A percentile compares a stretch with the other conserved stretches of the same genome.
Evolutionary conservation across 1,139 yeast species (phyloP).

Genomic region (Hyphopichia wangnamkhiaoensis): DNA sequence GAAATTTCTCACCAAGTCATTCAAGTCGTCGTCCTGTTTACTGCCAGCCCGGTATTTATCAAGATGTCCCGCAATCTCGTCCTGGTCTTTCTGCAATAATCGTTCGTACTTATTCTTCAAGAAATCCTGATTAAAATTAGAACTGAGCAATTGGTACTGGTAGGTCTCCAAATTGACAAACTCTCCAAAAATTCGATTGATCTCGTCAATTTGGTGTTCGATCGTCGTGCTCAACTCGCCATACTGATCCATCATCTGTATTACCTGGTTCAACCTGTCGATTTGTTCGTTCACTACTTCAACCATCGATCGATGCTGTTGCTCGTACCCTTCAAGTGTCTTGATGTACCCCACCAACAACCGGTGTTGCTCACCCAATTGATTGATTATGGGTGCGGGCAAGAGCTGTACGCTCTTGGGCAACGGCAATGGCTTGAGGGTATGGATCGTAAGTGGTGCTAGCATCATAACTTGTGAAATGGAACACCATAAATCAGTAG

Average conservation of each 20-base stretch:
- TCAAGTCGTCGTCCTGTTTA: slow-evolving; percentile 4
- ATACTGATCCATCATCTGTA: slow-evolving; percentile 29
- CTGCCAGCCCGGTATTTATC: slow-evolving; percentile 10
- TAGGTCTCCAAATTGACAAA: slow-evolving; percentile 37
- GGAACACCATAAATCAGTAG: too few relatives aligned
- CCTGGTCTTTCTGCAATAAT: slow-evolving; percentile 25
- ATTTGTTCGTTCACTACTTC: slow-evolving; percentile 21
- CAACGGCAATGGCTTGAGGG: slow-evolving; percentile 28
- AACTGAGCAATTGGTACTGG: slow-evolving; percentile 42
- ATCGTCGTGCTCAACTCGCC: slow-evolving; percentile 24
- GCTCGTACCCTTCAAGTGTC: slow-evolving; percentile 23
- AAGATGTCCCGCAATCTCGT: slow-evolving; percentile 22
- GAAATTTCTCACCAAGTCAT: slow-evolving; percentile 44
- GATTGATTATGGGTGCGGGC: slow-evolving; percentile 27
- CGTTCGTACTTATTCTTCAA: slow-evolving; percentile 29
- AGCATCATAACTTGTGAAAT: background rate
- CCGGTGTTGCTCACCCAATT: slow-evolving; percentile 28
- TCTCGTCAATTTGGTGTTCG: slow-evolving; percentile 22
- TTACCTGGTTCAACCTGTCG: slow-evolving; percentile 22
- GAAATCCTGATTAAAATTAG: slow-evolving; percentile 37
- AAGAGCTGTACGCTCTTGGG: slow-evolving; percentile 29
- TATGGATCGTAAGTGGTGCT: slow-evolving; percentile 11
- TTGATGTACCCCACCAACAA: slow-evolving; percentile 35
- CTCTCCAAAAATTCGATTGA: slow-evolving; percentile 31
- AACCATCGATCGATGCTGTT: slow-evolving; percentile 17